Base-by-base conservation (phyloP, 1,139 yeast genomes). In the Eremothecium cymbalariae region DNA sequence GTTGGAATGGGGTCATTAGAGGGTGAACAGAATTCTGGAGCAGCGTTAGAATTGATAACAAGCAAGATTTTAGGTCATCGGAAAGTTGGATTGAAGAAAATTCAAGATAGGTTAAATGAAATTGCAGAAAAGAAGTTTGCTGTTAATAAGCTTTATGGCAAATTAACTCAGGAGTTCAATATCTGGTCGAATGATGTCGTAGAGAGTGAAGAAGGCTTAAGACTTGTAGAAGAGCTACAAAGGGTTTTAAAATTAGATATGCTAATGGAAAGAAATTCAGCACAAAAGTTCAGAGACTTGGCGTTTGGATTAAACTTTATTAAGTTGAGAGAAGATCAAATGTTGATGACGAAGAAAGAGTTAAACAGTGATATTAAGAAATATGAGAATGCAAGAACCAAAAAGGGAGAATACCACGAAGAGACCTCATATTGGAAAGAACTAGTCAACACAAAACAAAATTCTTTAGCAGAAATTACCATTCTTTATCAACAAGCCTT, bases 401-500 rank as follows among this genome's bases (percentile, higher is more conserved):
- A 42, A 32, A 50, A 41, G 35, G 53, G 53, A 8, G 49, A 47
- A 5, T 37, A 36, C 28, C 42, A 48, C 28, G 50, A 48, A 29
- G 57, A 53, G 27, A 44, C 50, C 2, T 40, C 32, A n/a, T 40
- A 50, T 14, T 34, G 45, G 23, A 38, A 41, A 23, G 58, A 53
- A 24, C 45, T 46, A 27, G 43, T 51, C 2, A 38, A 38, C 9
- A 42, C 50, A 2, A 42, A 43, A 18, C 48, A 46, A 32, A 46
- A 41, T 18, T 39, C 51, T 2, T 45, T 44, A 15, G 40, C 44
- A 18, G 42, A 39, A 5, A 38, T 44, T 21, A 49, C 47, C 19
- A 31, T 37, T 3, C 44, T 45, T 28, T 53, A 48, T 31, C 48
- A 50, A 28, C 43, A 44, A 18, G 43, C 52, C 4, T 38, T 53